A percentile compares a stretch with the other conserved stretches of the same genome.
phyloP scores from a whole-genome alignment of 1,284 basidiomycete genomes.

The Pholiota adiposa region DNA sequence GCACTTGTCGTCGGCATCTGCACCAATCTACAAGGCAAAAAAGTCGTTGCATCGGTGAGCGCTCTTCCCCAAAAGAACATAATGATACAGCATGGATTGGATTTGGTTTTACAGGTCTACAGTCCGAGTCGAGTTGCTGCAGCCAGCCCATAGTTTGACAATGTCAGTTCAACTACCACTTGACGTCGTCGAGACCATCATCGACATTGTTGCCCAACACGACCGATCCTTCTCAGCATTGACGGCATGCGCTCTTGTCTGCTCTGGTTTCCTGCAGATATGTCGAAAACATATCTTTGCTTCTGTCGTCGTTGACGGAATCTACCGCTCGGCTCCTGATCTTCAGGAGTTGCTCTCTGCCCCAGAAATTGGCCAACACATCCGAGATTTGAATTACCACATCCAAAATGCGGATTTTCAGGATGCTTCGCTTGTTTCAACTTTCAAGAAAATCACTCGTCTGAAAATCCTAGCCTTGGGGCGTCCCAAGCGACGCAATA shows the following conservation, averaged over 20 bases:
- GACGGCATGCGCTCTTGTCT: conserved; percentile 14
- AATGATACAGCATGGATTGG: no score
- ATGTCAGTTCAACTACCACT: conserved; percentile 1
- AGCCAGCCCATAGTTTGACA: not conserved
- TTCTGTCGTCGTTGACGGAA: conserved; percentile 4
- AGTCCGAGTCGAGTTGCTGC: no score
- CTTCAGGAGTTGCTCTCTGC: not conserved
- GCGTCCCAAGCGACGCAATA: no score
- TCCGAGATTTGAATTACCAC: conserved; percentile 10
- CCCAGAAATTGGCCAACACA: conserved; percentile 11
- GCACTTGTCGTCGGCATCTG: no score
- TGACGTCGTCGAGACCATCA: conserved; percentile 12
- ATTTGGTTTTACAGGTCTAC: no score
- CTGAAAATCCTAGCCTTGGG: conserved; percentile 7
- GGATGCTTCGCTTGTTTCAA: not conserved
- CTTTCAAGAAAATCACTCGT: conserved; percentile 3
- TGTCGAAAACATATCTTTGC: conserved; percentile 15
- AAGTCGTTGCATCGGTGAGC: no score
- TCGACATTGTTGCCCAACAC: conserved; percentile 9
- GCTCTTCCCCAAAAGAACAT: no score
- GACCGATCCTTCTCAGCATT: not conserved
- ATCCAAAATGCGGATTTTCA: not conserved
- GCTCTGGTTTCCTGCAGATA: conserved; percentile 8
- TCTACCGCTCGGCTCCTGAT: no score
- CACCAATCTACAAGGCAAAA: no score